phyloP scores from a whole-genome alignment of 768 basidiomycete genomes.

The Suillus paluster region DNA sequence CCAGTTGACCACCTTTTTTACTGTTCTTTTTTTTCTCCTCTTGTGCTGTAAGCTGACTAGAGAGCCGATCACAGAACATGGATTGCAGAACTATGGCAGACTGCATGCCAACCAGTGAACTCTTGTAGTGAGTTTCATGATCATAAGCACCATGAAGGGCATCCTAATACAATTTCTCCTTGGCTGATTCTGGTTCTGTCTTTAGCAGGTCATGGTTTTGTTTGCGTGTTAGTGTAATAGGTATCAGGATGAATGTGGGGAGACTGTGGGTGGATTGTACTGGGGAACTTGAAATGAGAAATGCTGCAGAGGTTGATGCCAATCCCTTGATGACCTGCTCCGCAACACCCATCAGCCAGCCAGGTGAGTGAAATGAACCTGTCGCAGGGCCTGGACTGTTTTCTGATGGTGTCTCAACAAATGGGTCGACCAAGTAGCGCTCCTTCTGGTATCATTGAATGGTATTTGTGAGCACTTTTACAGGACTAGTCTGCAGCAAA shows the following conservation, averaged over 20 bases:
- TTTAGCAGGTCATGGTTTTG: conserved; percentile 3
- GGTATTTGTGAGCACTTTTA: not conserved
- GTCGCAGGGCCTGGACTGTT: no score
- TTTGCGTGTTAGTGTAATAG: not conserved
- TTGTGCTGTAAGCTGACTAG: conserved; percentile 19
- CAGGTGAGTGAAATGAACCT: no score
- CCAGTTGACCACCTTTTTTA: not conserved
- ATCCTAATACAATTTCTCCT: not conserved
- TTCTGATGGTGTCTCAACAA: not conserved
- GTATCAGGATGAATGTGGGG: conserved; percentile 1
- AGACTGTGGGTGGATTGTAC: not conserved
- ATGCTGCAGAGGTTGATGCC: not conserved
- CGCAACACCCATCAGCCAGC: no score
- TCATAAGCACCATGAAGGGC: conserved; percentile 6
- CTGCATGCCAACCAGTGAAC: conserved; percentile 16
- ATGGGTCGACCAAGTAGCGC: no score
- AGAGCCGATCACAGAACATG: conserved; percentile 17
- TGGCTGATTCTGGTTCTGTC: not conserved
- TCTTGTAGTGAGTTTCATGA: conserved; percentile 8
- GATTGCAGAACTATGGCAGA: conserved; percentile 16
- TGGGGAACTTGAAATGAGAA: no score
- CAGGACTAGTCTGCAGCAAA: conserved; percentile 18
- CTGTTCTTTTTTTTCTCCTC: no score
- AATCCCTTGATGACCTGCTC: not conserved
- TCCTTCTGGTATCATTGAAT: conserved; percentile 8